Conservation (phyloP, 2,329 filamentous ascomycete genomes). For the Colletotrichum falcatum region DNA sequence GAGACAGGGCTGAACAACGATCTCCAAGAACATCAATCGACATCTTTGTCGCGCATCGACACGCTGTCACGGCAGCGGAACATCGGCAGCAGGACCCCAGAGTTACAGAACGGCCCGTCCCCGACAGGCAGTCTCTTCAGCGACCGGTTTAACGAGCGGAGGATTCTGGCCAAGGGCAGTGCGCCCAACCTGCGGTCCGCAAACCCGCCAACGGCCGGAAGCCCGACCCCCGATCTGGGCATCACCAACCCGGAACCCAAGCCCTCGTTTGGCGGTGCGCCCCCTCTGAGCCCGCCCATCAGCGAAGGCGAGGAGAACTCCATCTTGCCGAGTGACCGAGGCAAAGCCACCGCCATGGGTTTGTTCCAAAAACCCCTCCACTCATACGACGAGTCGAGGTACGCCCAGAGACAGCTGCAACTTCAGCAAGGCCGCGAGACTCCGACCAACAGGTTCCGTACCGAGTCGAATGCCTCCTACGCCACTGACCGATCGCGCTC, state of each 20-base stretch:
- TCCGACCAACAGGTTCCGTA: conserved; percentile 60
- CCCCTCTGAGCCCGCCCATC: conserved; percentile 65
- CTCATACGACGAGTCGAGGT: conserved; percentile 87
- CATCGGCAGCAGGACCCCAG: conserved; percentile 62
- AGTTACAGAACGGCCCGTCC: conserved; percentile 61
- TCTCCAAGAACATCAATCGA: conserved; percentile 82
- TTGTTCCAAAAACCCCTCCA: conserved; percentile 77
- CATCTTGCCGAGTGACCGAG: conserved; percentile 78
- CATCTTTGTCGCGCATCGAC: conserved; percentile 82
- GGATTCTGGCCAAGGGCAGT: conserved; percentile 68
- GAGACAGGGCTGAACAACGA: conserved; percentile 85
- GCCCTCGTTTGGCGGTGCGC: conserved; percentile 49
- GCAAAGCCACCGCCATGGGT: conserved; percentile 80
- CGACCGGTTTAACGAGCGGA: conserved; percentile 63
- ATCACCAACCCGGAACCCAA: conserved; percentile 46
- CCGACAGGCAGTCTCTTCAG: conserved; percentile 57
- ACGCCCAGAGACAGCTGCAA: conserved; percentile 83
- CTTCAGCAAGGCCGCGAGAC: conserved; percentile 81
- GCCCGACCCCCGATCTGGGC: conserved; percentile 48
- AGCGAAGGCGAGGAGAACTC: conserved; percentile 79
- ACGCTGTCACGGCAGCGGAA: conserved; percentile 76
- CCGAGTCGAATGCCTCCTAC: conserved; percentile 59
- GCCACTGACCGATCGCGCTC: conserved; percentile 59
- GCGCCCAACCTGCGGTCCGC: conserved; percentile 75
- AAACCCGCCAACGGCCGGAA: conserved; percentile 59